Conservation (phyloP, 768 basidiomycete species). For the Boletus eberwhitei region DNA sequence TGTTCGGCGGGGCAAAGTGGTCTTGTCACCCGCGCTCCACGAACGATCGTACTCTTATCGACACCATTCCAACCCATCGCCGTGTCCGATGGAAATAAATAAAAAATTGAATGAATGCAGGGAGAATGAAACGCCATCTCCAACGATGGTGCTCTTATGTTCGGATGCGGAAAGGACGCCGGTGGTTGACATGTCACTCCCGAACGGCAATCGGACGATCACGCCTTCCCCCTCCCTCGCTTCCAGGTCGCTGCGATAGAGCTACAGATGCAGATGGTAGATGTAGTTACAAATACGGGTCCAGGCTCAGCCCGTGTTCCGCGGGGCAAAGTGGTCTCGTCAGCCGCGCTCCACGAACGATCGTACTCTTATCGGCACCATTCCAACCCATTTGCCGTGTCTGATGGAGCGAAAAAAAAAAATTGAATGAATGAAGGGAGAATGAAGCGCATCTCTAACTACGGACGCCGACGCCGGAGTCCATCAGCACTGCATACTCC, state of each 20-base stretch:
- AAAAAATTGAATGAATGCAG: neutral
- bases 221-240: neutral
- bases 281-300: neutral
- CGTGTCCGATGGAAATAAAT: neutral
- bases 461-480: neutral
- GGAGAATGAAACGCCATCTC: no score
- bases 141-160: neutral
- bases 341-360: neutral
- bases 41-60: neutral
- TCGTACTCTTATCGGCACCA: neutral
- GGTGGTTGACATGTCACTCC: neutral
- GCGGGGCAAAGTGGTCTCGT: neutral
- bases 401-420: neutral
- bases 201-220: neutral
- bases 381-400: neutral
- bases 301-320: slow-evolving; percentile 9
- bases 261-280: neutral
- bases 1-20: slow-evolving; percentile 2
- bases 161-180: neutral
- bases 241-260: neutral
- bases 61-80: neutral
- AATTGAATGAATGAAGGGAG: no score
- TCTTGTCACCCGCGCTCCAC: neutral
- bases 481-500: neutral
- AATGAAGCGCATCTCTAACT: neutral